Evolutionary conservation across 495 filamentous ascomycete species (phyloP).

Genomic region (Daldinia grandis): DNA sequence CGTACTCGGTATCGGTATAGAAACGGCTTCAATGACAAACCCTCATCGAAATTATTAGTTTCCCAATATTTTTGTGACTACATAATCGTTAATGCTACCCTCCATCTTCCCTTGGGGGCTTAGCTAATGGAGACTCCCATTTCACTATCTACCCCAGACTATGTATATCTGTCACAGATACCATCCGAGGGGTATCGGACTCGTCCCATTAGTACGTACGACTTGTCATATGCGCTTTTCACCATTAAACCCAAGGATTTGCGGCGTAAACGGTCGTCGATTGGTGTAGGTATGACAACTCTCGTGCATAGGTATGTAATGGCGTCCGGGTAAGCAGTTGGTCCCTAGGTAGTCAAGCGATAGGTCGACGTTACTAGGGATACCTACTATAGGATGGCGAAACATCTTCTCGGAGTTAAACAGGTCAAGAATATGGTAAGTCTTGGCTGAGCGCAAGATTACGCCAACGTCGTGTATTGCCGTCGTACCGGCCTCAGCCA

Average conservation of each 20-base stretch:
- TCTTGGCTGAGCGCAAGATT: constrained; percentile 11
- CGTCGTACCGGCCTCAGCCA: not conserved
- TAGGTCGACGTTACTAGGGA: constrained; percentile 14
- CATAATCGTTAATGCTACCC: constrained; percentile 18
- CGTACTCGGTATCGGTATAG: constrained; percentile 12
- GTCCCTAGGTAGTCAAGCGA: constrained; percentile 11
- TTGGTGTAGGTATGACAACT: constrained; percentile 34
- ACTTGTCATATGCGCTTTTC: constrained; percentile 10
- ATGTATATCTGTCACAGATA: constrained; percentile 24
- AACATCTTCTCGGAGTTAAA: constrained; percentile 28
- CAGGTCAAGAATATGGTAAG: not conserved
- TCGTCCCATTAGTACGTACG: constrained; percentile 9
- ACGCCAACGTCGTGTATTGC: constrained; percentile 1
- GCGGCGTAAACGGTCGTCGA: constrained; percentile 16
- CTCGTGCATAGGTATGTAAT: constrained; percentile 39
- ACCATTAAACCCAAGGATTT: constrained; percentile 12
- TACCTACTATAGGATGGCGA: not conserved
- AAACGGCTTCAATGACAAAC: constrained; percentile 8
- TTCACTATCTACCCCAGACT: constrained; percentile 26
- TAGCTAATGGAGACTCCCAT: constrained; percentile 19
- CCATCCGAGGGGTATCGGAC: constrained; percentile 17
- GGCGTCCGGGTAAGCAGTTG: constrained; percentile 29
- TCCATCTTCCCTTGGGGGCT: constrained; percentile 4
- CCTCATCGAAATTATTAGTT: constrained; percentile 3
- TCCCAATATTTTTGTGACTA: not conserved